phyloP scores from a whole-genome alignment of 768 basidiomycete genomes.

The Naematelia aurantialba region DNA sequence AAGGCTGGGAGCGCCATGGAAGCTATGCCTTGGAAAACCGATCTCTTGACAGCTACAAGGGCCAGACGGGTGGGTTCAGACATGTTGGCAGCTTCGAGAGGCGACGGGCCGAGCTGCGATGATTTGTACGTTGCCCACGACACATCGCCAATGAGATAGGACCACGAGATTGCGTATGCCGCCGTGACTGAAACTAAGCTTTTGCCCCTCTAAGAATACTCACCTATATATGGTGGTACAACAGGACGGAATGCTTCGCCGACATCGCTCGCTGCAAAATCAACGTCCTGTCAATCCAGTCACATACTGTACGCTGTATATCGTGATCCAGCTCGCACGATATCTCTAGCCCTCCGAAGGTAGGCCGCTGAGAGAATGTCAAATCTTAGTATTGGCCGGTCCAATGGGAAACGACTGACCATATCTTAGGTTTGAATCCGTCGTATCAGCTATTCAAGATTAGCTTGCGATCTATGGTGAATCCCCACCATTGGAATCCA shows the following conservation, averaged over 20 bases:
- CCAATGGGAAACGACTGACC: slow-evolving; percentile 23
- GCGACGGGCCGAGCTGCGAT: slow-evolving; percentile 46
- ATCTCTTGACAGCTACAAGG: slow-evolving; percentile 48
- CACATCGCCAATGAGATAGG: slow-evolving; percentile 50
- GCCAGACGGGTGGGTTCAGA: slow-evolving; percentile 45
- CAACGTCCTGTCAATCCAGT: slow-evolving; percentile 3
- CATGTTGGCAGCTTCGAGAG: slow-evolving; percentile 48
- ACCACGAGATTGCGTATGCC: slow-evolving; percentile 51
- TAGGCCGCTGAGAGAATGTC: slow-evolving; percentile 42
- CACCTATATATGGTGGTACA: slow-evolving; percentile 44
- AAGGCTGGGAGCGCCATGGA: slow-evolving; percentile 51
- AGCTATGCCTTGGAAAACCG: slow-evolving; percentile 49
- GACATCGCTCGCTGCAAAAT: slow-evolving; percentile 39
- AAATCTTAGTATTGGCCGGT: neutral
- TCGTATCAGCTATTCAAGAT: slow-evolving; percentile 43
- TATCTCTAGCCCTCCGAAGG: slow-evolving; percentile 46
- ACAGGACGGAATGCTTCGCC: slow-evolving; percentile 51
- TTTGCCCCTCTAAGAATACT: slow-evolving; percentile 10
- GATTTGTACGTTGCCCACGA: slow-evolving; percentile 51
- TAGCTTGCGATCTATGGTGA: neutral
- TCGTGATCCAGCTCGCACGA: slow-evolving; percentile 44
- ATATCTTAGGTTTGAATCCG: slow-evolving; percentile 48
- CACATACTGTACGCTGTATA: slow-evolving; percentile 49
- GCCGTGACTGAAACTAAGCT: slow-evolving; percentile 24
- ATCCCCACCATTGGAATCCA: slow-evolving; percentile 34